Percentiles rank a stretch among this genome's conserved stretches.
Evolutionary conservation across 768 basidiomycete genomes (phyloP).

Genomic region (Termitomyces sp.): DNA sequence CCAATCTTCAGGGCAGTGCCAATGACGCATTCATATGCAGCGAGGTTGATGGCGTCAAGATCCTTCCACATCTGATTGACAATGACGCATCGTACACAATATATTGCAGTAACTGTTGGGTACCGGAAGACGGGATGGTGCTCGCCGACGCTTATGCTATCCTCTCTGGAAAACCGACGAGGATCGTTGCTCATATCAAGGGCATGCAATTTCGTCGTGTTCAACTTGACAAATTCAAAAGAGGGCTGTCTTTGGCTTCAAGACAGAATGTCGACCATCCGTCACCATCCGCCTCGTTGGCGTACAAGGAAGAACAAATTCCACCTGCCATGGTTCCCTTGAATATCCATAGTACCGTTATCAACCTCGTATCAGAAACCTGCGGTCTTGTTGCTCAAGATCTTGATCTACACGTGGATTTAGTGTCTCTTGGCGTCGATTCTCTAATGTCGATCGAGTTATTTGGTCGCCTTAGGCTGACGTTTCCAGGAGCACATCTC

Average conservation of each 20-base stretch:
- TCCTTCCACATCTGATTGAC: conserved; percentile 38
- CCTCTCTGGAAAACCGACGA: conserved; percentile 24
- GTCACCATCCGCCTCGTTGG: not conserved
- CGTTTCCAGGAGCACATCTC: conserved; percentile 27
- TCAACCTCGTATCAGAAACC: conserved; percentile 32
- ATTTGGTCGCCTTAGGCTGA: conserved; percentile 26
- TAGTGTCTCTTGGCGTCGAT: conserved; percentile 55
- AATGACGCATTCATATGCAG: conserved; percentile 62
- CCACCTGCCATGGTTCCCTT: not conserved
- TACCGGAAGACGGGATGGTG: conserved; percentile 38
- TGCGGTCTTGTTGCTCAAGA: conserved; percentile 32
- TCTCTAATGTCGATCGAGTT: conserved; percentile 63
- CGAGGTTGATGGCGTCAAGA: conserved; percentile 41
- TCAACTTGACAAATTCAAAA: conserved; percentile 42
- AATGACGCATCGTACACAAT: conserved; percentile 38
- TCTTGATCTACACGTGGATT: conserved; percentile 31
- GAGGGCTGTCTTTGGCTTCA: conserved; percentile 33
- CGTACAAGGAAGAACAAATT: not conserved
- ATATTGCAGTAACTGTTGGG: conserved; percentile 42
- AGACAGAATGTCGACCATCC: conserved; percentile 1
- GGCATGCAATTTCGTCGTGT: conserved; percentile 57
- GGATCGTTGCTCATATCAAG: conserved; percentile 50
- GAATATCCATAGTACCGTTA: conserved; percentile 21
- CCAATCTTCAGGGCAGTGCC: conserved; percentile 46
- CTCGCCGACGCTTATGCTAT: conserved; percentile 49